Percentiles rank a stretch among this genome's conserved stretches.
Evolutionary conservation across 2,329 filamentous ascomycete species (phyloP).

Genomic region (Orbilia ellipsospora): DNA sequence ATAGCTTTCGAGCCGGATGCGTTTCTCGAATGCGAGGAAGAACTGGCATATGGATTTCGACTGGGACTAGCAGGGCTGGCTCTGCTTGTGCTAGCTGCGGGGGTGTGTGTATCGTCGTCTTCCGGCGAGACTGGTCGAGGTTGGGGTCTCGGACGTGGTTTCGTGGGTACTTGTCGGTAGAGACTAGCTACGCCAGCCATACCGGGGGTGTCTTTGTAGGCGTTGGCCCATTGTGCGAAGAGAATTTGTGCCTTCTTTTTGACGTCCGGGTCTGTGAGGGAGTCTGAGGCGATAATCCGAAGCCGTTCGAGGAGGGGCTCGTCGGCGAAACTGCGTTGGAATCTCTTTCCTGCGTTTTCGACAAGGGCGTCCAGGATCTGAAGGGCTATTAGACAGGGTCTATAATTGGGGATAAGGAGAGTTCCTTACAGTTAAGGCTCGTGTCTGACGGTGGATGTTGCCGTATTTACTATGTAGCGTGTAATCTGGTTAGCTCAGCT

Average conservation of each 20-base stretch:
- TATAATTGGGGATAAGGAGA: background rate
- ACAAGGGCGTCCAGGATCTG: constrained; percentile 86
- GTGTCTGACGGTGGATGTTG: constrained; percentile 88
- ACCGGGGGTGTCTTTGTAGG: constrained; percentile 83
- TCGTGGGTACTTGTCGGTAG: constrained; percentile 75
- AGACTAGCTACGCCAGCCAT: constrained; percentile 82
- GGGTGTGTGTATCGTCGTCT: constrained; percentile 57
- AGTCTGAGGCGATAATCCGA: constrained; percentile 84
- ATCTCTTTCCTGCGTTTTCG: constrained; percentile 88
- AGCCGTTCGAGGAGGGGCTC: constrained; percentile 91
- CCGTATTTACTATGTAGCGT: constrained; percentile 79
- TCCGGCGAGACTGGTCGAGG: constrained; percentile 64
- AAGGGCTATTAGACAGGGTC: background rate
- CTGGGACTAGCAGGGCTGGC: constrained; percentile 17
- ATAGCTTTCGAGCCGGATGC: constrained; percentile 61
- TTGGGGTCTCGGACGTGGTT: constrained; percentile 60
- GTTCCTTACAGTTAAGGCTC: constrained; percentile 74
- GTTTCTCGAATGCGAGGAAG: constrained; percentile 55
- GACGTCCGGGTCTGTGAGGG: constrained; percentile 86
- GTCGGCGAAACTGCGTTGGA: constrained; percentile 88
- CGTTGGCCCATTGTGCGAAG: constrained; percentile 84
- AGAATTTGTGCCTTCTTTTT: constrained; percentile 86
- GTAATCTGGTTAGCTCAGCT: constrained; percentile 5
- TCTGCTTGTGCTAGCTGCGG: constrained; percentile 57
- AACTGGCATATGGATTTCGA: constrained; percentile 63